Evolutionary conservation across 148 eudicot species (phyloP).

Genomic region (Vaccinium macrocarpon): DNA sequence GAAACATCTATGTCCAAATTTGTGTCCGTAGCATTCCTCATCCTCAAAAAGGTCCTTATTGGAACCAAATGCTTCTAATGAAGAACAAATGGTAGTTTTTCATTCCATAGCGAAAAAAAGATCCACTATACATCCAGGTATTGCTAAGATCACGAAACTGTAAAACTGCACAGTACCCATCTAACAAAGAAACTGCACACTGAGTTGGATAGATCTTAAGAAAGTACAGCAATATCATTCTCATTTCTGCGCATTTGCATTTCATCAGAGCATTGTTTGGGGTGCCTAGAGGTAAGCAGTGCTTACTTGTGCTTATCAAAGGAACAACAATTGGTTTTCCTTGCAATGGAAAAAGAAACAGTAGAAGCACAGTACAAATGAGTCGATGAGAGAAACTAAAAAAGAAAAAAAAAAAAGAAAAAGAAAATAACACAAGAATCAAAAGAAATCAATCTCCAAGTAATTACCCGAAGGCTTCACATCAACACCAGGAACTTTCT

Average conservation of each 20-base stretch:
- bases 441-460: constrained; percentile 86
- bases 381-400: background rate
- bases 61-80: background rate
- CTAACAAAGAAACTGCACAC: background rate
- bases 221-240: constrained; percentile 19
- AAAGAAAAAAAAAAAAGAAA: background rate
- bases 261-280: constrained; percentile 8
- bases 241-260: constrained; percentile 18
- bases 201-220: background rate
- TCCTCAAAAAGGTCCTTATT: background rate
- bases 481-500: constrained; percentile 40
- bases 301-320: background rate
- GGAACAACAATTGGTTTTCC: constrained; percentile 8
- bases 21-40: background rate
- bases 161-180: background rate
- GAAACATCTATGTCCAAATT: background rate
- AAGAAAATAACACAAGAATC: constrained; percentile 22
- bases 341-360: constrained; percentile 6
- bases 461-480: constrained; percentile 72
- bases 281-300: background rate
- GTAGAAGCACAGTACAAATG: constrained; percentile 11
- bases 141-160: constrained; percentile 7
- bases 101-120: background rate
- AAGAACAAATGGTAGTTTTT: background rate
- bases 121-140: background rate